phyloP scores from a whole-genome alignment of 139 green algal genomes.

The Desmodesmus armatus region DNA sequence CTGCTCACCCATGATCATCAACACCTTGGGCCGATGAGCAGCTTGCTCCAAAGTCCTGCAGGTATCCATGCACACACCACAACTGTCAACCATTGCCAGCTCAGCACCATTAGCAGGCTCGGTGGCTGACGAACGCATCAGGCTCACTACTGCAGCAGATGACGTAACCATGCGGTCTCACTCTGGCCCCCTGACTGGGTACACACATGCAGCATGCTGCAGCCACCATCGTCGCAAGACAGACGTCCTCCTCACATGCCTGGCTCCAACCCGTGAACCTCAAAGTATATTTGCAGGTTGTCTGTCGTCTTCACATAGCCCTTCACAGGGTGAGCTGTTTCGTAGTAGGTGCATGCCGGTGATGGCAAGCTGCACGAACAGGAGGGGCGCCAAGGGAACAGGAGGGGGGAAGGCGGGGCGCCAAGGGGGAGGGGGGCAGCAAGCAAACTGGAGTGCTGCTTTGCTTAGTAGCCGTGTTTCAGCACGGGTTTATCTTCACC shows the following conservation, averaged over 20 bases:
- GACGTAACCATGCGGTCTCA: too few species aligned
- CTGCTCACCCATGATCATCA: slow-evolving; percentile 47
- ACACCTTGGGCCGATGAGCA: slow-evolving; percentile 34
- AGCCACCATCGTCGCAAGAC: background rate
- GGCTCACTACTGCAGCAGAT: too few species aligned
- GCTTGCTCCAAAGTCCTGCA: slow-evolving; percentile 27
- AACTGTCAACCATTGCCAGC: background rate
- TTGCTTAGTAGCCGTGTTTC: too few species aligned
- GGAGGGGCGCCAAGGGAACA: background rate
- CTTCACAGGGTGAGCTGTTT: background rate
- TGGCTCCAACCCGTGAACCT: slow-evolving; percentile 29
- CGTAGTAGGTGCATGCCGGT: background rate
- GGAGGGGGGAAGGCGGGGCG: background rate
- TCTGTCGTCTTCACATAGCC: background rate
- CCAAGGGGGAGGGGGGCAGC: too few species aligned
- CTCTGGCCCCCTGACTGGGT: background rate
- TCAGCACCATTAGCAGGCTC: too few species aligned
- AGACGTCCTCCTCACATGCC: background rate
- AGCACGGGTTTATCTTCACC: too few species aligned
- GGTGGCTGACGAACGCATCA: too few species aligned
- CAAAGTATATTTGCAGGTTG: slow-evolving; percentile 28
- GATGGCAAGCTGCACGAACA: background rate
- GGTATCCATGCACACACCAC: background rate
- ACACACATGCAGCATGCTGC: background rate
- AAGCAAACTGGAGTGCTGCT: too few species aligned